These are phyloP conservation scores for Daldinia decipiens DNA, from an alignment of 495 filamentous ascomycete species.

Conservation along the genomic window DNA sequence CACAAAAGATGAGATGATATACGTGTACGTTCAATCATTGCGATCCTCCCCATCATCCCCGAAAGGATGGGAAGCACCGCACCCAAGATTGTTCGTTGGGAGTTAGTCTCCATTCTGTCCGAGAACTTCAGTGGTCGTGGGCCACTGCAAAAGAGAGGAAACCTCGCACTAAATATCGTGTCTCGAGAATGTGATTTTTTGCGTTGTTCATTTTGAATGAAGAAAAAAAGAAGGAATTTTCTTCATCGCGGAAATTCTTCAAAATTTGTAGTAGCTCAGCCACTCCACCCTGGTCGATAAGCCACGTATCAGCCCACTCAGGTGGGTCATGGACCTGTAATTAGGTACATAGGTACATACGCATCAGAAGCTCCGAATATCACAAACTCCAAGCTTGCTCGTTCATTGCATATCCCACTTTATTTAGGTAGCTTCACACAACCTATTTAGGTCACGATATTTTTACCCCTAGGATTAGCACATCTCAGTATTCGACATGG, in stretches of 20 bases:
- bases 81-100: slow-evolving; percentile 66
- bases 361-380: slow-evolving; percentile 34
- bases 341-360: slow-evolving; percentile 13
- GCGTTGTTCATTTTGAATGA: slow-evolving; percentile 63
- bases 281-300: slow-evolving; percentile 5
- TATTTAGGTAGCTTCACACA: neutral
- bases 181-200: slow-evolving; percentile 63
- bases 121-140: slow-evolving; percentile 61
- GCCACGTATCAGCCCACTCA: slow-evolving; percentile 25
- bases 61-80: slow-evolving; percentile 59
- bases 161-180: slow-evolving; percentile 58
- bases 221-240: slow-evolving; percentile 50
- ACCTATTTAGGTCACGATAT: slow-evolving; percentile 1
- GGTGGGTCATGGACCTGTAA: neutral
- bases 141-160: slow-evolving; percentile 46
- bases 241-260: slow-evolving; percentile 37
- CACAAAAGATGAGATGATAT: neutral
- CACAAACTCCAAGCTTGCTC: slow-evolving; percentile 19
- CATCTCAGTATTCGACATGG: slow-evolving; percentile 40
- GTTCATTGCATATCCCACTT: slow-evolving; percentile 17
- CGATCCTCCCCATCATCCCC: slow-evolving; percentile 59
- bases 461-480: neutral
- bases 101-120: slow-evolving; percentile 64
- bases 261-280: slow-evolving; percentile 34
- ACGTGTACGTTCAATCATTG: slow-evolving; percentile 67